Percentiles rank a stretch among this genome's conserved stretches.
Conservation (phyloP, 1,284 basidiomycete genomes). For the Fomitopsis pinicola region DNA sequence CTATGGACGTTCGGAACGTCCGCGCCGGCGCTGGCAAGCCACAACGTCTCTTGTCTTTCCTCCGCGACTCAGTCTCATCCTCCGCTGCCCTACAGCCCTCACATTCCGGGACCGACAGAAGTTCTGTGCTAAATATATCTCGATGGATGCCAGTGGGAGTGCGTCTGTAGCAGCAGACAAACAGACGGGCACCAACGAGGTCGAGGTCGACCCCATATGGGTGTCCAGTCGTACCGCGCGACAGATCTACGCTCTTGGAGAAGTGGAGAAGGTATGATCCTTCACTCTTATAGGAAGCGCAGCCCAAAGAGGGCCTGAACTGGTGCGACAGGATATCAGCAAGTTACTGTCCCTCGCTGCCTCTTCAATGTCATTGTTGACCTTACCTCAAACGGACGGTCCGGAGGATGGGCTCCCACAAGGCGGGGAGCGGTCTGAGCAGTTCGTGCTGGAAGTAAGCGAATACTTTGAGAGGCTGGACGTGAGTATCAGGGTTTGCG, state of each 20-base stretch:
- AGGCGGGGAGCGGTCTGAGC: slow-evolving; percentile 76
- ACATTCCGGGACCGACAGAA: no score
- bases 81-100: background rate
- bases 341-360: slow-evolving; percentile 69
- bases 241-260: slow-evolving; percentile 76
- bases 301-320: background rate
- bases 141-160: background rate
- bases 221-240: slow-evolving; percentile 74
- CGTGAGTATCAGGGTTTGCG: slow-evolving; percentile 37
- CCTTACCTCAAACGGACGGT: slow-evolving; percentile 71
- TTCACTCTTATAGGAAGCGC: background rate
- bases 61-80: no score
- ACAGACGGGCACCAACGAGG: background rate
- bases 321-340: slow-evolving; percentile 57
- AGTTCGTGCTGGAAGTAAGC: slow-evolving; percentile 77
- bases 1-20: background rate
- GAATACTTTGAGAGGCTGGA: slow-evolving; percentile 80
- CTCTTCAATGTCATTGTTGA: slow-evolving; percentile 70
- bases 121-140: background rate
- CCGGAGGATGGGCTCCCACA: slow-evolving; percentile 63
- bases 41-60: background rate
- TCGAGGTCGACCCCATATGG: slow-evolving; percentile 63
- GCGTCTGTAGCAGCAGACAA: background rate
- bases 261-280: slow-evolving; percentile 68
- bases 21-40: background rate